A percentile compares a stretch with the other conserved stretches of the same genome.
These are phyloP conservation scores for Truncatella angustata DNA, from an alignment of 2,329 filamentous ascomycete genomes.

Conservation along the genomic window DNA sequence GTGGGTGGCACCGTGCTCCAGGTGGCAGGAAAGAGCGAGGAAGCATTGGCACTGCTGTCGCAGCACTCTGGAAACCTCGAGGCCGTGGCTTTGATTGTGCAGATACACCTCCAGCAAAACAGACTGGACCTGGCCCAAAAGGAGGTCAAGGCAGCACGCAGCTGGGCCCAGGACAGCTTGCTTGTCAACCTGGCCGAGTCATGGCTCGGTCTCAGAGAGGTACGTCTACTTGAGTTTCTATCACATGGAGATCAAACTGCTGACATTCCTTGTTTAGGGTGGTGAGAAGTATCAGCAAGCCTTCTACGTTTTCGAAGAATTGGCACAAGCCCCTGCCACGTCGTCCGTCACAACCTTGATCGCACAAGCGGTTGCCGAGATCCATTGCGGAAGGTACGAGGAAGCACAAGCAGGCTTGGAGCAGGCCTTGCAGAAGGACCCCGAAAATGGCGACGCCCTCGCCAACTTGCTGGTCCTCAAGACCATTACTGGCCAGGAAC, in stretches of 20 bases:
- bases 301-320: constrained; percentile 96
- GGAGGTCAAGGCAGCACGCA: constrained; percentile 80
- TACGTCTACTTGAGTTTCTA: constrained; percentile 51
- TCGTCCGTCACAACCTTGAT: constrained; percentile 75
- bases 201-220: constrained; percentile 87
- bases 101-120: constrained; percentile 92
- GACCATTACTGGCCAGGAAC: constrained; percentile 71
- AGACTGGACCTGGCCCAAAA: constrained; percentile 86
- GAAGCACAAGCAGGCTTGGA: constrained; percentile 87
- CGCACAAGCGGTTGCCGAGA: constrained; percentile 84
- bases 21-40: constrained; percentile 76
- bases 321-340: constrained; percentile 82
- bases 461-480: constrained; percentile 82
- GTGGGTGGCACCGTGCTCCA: constrained; percentile 80
- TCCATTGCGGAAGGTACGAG: constrained; percentile 84
- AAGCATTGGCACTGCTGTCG: constrained; percentile 74
- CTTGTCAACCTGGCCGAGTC: constrained; percentile 93
- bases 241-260: neutral
- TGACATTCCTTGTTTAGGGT: constrained; percentile 53
- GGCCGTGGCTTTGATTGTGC: constrained; percentile 82
- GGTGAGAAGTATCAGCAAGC: constrained; percentile 95
- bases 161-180: constrained; percentile 93
- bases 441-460: constrained; percentile 69
- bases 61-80: constrained; percentile 82
- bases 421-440: constrained; percentile 73